Percentiles rank a stretch among this genome's conserved stretches.
Evolutionary conservation across 179 eudicot genomes (phyloP).

Genomic region (Beta macrorhiza): DNA sequence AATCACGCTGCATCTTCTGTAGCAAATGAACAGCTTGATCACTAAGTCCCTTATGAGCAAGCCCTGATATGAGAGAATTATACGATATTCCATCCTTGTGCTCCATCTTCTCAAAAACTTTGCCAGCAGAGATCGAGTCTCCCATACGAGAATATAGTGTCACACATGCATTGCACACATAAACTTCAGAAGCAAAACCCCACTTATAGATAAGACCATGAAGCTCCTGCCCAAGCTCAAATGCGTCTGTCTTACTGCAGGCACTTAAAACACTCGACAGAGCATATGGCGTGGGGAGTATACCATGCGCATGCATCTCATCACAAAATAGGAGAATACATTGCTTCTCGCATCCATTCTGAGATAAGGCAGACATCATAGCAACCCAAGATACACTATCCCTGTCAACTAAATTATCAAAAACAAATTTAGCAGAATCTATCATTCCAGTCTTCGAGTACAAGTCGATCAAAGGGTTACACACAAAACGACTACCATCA

Average conservation of each 20-base stretch:
- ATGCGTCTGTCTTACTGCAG: conserved; percentile 58
- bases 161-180: conserved; percentile 73
- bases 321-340: conserved; percentile 48
- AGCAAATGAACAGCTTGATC: conserved; percentile 59
- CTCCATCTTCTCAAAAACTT: conserved; percentile 56
- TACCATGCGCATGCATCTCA: conserved; percentile 64
- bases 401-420: conserved; percentile 40
- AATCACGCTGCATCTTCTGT: conserved; percentile 66
- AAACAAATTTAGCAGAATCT: conserved; percentile 54
- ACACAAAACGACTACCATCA: conserved; percentile 43
- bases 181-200: conserved; percentile 68
- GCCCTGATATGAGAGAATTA: conserved; percentile 87
- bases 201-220: conserved; percentile 73
- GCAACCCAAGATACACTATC: conserved; percentile 92
- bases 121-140: conserved; percentile 54
- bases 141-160: conserved; percentile 66
- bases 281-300: conserved; percentile 73
- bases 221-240: conserved; percentile 64
- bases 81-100: conserved; percentile 66
- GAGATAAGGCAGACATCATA: conserved; percentile 82
- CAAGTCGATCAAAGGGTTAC: conserved; percentile 75
- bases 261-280: conserved; percentile 84
- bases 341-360: conserved; percentile 58
- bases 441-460: conserved; percentile 60
- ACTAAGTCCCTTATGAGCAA: conserved; percentile 63